phyloP scores from a whole-genome alignment of 768 basidiomycete species.

The Ramaria sp. region DNA sequence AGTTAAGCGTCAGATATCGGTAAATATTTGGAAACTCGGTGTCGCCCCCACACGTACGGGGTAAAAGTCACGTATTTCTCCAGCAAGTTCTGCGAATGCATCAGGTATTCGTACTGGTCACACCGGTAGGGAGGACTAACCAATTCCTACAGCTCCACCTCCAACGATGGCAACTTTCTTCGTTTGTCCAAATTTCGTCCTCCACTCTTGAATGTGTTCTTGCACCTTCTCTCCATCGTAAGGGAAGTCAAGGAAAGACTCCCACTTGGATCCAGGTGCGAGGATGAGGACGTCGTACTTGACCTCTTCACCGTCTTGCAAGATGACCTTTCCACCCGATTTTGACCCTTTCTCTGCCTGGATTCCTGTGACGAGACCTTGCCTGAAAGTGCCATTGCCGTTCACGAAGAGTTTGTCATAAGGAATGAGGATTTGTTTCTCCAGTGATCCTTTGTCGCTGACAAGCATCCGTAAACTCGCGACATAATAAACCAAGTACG shows the following conservation, averaged over 20 bases:
- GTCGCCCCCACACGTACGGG: background rate
- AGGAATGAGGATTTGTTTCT: slow-evolving; percentile 7
- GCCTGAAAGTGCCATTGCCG: slow-evolving; percentile 10
- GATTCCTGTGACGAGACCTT: slow-evolving; percentile 6
- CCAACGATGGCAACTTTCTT: slow-evolving; percentile 13
- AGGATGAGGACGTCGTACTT: slow-evolving; percentile 15
- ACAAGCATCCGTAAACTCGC: slow-evolving; percentile 9
- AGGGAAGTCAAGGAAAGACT: slow-evolving; percentile 11
- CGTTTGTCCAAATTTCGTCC: slow-evolving; percentile 8
- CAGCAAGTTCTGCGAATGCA: too few species aligned
- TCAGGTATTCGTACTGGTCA: too few species aligned
- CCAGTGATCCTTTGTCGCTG: slow-evolving; percentile 6
- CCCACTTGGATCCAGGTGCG: slow-evolving; percentile 13
- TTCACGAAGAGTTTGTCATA: slow-evolving; percentile 6
- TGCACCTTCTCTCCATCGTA: background rate
- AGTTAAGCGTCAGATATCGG: background rate
- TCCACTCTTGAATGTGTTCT: slow-evolving; percentile 11
- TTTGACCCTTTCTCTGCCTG: background rate
- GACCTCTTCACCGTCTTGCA: slow-evolving; percentile 15
- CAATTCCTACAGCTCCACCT: slow-evolving; percentile 15
- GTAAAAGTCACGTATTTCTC: slow-evolving; percentile 10
- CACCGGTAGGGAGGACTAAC: too few species aligned
- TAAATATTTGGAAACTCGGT: too few species aligned
- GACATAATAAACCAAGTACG: slow-evolving; percentile 3
- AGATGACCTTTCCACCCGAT: slow-evolving; percentile 10